A percentile compares a stretch with the other conserved stretches of the same genome.
phyloP scores from a whole-genome alignment of 352 stramenopile genomes.

The Hyaloperonospora arabidopsidis region DNA sequence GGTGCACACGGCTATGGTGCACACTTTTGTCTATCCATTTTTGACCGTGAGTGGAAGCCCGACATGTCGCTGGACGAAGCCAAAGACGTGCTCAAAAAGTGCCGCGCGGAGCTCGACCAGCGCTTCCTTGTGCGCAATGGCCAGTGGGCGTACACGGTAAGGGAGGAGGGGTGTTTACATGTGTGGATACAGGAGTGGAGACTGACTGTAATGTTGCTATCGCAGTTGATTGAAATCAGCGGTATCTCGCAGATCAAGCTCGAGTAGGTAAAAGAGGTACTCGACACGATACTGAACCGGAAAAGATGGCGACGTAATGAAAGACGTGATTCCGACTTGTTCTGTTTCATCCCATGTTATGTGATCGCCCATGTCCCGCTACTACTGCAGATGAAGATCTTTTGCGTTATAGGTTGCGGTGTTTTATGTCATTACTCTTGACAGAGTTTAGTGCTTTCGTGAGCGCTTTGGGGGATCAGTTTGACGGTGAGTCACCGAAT shows the following conservation, averaged over 20 bases:
- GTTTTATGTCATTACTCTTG: too few relatives aligned
- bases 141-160: conserved; percentile 74
- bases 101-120: conserved; percentile 68
- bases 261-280: conserved; percentile 26
- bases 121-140: conserved; percentile 84
- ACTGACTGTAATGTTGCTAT: conserved; percentile 2
- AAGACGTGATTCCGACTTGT: conserved; percentile 17
- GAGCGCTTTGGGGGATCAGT: too few relatives aligned
- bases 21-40: conserved; percentile 83
- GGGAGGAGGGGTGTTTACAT: conserved; percentile 3
- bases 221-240: conserved; percentile 54
- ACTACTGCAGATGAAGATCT: too few relatives aligned
- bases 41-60: conserved; percentile 84
- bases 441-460: too few relatives aligned
- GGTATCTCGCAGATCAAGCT: conserved; percentile 61
- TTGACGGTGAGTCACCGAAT: too few relatives aligned
- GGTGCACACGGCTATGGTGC: conserved; percentile 78
- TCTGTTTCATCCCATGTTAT: conserved; percentile 7
- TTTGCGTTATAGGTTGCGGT: too few relatives aligned
- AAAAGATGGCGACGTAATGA: conserved; percentile 10
- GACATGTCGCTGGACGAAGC: conserved; percentile 75
- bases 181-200: not conserved
- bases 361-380: too few relatives aligned
- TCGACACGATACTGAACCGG: conserved; percentile 9
- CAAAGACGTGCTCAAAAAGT: conserved; percentile 66